Evolutionary conservation across 495 filamentous ascomycete species (phyloP), one percentile per base, ranked within the genome.

Genomic region (Penicillium paradoxum): DNA sequence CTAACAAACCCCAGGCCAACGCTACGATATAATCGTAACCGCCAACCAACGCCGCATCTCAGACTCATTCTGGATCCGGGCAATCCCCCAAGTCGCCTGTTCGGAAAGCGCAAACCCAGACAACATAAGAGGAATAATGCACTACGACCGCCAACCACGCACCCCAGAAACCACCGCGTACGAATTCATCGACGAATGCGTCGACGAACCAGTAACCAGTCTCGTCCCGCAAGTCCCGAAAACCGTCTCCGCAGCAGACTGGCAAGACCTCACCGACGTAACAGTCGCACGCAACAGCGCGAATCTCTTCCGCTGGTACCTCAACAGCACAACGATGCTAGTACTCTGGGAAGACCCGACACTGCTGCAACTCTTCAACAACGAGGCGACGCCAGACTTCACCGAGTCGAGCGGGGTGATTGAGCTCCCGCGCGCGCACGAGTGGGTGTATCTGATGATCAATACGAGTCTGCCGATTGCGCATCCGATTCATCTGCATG

Each of bases 1-100:
- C 42, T 37, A 36, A 36, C 37, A 30, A 14, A 14, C 21, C 17
- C 17, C 48, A 75, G 75, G 81, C 13, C 84, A 90, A 68, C 78
- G 87, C 29, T 85, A 85, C 65, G 80, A 89, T 56, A 73, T 90
- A 10, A 80, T 87, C 51, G 78, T 90, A 40, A 78, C 79, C 39
- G 86, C 85, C 14, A 73, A 78, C 49, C 64, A 81, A 52, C 44
- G 53, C 22, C 56, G 57, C 0, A 27, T 54, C 1, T 59, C 60
- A 10, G 42, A 67, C 14, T 77, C 81, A 58, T 89, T 85, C 70
- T 90, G 87, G 87, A 74, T 87, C 36, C 77, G 83, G 18, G 73
- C 81, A 10, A 75, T 80, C 19, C 77, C 80, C 0, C 78, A 81
- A 59, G 51, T 56, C 2, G 62, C 65, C 7, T 82, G 78, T 37